Base-by-base conservation (phyloP, 805 yeast species). In the Priceomyces carsonii region DNA sequence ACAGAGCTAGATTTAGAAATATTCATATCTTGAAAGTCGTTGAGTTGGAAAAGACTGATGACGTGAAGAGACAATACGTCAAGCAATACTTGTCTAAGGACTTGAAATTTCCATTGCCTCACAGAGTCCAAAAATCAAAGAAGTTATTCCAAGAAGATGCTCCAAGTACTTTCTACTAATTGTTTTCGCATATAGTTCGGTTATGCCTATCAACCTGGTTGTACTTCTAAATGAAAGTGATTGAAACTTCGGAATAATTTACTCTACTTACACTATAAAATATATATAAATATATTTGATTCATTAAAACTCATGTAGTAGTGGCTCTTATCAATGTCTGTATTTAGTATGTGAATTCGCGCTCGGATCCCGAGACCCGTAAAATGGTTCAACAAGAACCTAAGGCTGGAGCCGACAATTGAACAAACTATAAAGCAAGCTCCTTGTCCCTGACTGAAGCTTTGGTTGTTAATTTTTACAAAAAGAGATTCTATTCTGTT, bases 1-100 rank as follows among this genome's bases (percentile, higher is more conserved):
- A 93, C 95, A 89, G 99, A 85, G 93, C 99, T 68, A 89, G 99
- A 83, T 93, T 93, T 83, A 88, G 99, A 85, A 84, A 91, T 59
- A 86, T 93, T 75, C 99, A 93, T 87, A 88, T 93, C 74, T 86
- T 93, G 74, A 93, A 93, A 88, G 97, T 93, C 71, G 97, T 90
- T 70, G 98, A 91, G 81, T 83, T 93, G 67, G 95, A 83, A 75
- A 90, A 88, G 85, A 81, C 93, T 60, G 95, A 86, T 50, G 99
- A 93, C 64, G 96, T 93, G 72, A 93, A 88, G 90, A 88, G 99
- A 79, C 97, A 87, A 76, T 91, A 93, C 93, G 82, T 89, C 73
- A 90, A 81, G 80, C 99, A 93, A 82, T 89, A 85, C 81, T 80
- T 90, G 69, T 63, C 90, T 68, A 85, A 86, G 79, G 95, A 82